Percentiles rank a stretch among this genome's conserved stretches.
These are phyloP conservation scores for Metschnikowia arizonensis DNA, from an alignment of 805 yeast species.

Conservation along the genomic window DNA sequence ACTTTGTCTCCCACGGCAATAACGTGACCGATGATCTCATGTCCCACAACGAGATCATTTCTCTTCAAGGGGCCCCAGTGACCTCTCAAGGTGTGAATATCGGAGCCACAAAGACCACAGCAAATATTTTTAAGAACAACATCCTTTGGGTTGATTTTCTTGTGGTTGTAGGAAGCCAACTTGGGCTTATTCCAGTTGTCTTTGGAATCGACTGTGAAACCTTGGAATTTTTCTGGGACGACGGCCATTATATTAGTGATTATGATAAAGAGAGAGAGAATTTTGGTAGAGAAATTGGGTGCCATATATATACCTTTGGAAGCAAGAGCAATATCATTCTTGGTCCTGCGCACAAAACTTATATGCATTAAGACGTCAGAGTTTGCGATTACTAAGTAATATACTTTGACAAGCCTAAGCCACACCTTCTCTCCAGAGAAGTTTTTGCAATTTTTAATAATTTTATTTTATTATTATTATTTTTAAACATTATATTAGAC, in stretches of 20 bases:
- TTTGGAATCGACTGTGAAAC: conserved; percentile 50
- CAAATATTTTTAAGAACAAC: conserved; percentile 27
- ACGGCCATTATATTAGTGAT: conserved; percentile 7
- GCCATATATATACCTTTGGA: not conserved
- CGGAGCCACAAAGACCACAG: conserved; percentile 22
- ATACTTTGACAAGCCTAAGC: too few relatives aligned
- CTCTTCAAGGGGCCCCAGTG: conserved; percentile 18
- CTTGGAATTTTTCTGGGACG: conserved; percentile 54
- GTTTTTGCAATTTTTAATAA: not conserved
- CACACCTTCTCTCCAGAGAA: too few relatives aligned
- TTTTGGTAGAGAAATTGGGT: not conserved
- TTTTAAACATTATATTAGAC: too few relatives aligned
- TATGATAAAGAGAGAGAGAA: not conserved
- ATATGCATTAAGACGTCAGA: not conserved
- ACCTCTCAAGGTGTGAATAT: conserved; percentile 16
- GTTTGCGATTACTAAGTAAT: not conserved
- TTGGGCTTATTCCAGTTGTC: conserved; percentile 56
- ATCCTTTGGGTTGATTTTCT: conserved; percentile 25
- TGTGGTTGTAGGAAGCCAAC: conserved; percentile 47
- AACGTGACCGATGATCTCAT: conserved; percentile 61
- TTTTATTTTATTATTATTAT: too few relatives aligned
- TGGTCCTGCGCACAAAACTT: not conserved
- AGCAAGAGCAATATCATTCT: not conserved
- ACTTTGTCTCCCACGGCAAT: conserved; percentile 18
- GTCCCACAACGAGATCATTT: conserved; percentile 51